Base-by-base conservation (phyloP, 768 basidiomycete genomes). In the Boletus bicolor region DNA sequence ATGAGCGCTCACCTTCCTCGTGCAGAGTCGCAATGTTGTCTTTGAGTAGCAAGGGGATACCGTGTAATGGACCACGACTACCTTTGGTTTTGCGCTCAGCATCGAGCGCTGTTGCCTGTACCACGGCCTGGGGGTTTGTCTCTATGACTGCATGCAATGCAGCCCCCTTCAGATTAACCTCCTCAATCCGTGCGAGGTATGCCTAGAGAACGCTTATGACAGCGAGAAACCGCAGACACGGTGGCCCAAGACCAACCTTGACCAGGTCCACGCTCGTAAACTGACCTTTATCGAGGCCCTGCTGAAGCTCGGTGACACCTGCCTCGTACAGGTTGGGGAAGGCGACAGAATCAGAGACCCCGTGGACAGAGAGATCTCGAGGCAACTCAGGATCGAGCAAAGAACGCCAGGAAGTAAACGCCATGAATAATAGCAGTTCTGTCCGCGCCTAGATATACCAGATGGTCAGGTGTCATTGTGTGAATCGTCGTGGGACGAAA, bases 241-340 rank as follows among this genome's bases (percentile, higher is more conserved):
- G 1, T n/a, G 5, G 21, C 1, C 26, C 4, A 21, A 10, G 21
- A 52, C 50, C 35, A 39, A 82, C 85, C 74, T 83, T 84, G 46
- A 87, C 80, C 7, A 86, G 75, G 61, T 86, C 81, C 12, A 83
- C 81, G 56, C 85, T 85, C 0, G 82, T 77, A 58, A 85, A 86
- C 35, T 72, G 72, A 4, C 79, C 75, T 6, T 73, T 72, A 39
- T 77, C 71, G 7, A 86, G 71, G 7, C 85, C 83, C 2, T 67
- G 70, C 59, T 83, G 83, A 11, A 86, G 73, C 51, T 85, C 83
- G 0, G 72, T 44, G 21, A 86, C 74, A 0, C 82, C 79, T 0
- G 82, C 84, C 64, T 86, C 83, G 55, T 85, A 86, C 7, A 87
- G 71, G 65, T 85, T 84, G 1, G 85, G 84, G 26, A 76, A 70